phyloP scores from a whole-genome alignment of 345 rosid species.

The Angophora floribunda region DNA sequence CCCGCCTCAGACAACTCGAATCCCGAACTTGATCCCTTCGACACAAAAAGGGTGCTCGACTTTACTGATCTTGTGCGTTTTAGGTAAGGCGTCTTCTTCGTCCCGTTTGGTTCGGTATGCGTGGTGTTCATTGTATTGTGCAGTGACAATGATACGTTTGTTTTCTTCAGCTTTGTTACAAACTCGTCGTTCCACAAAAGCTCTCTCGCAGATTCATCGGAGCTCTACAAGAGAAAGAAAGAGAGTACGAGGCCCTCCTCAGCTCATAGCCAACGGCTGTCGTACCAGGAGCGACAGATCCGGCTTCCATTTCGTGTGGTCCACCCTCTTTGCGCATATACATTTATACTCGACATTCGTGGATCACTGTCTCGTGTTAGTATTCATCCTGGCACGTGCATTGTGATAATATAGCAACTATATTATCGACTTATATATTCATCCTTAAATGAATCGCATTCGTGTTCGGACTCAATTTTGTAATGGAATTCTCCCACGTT shows the following conservation, averaged over 20 bases:
- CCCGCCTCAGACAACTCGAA: background rate
- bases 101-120: background rate
- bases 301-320: background rate
- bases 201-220: background rate
- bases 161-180: background rate
- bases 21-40: background rate
- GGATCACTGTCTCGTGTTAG: background rate
- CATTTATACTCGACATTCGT: too few species aligned
- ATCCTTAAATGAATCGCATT: background rate
- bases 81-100: background rate
- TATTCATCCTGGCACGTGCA: background rate
- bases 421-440: background rate
- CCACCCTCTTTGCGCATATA: background rate
- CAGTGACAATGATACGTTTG: background rate
- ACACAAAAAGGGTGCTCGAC: background rate
- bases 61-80: background rate
- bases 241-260: background rate
- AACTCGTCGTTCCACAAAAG: background rate
- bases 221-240: background rate
- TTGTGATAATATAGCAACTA: background rate
- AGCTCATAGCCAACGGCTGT: background rate
- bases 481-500: background rate
- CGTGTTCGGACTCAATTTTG: background rate
- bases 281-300: background rate
- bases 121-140: background rate